Evolutionary conservation across 1,139 yeast genomes (phyloP).

Genomic region (Yamadazyma sp.): DNA sequence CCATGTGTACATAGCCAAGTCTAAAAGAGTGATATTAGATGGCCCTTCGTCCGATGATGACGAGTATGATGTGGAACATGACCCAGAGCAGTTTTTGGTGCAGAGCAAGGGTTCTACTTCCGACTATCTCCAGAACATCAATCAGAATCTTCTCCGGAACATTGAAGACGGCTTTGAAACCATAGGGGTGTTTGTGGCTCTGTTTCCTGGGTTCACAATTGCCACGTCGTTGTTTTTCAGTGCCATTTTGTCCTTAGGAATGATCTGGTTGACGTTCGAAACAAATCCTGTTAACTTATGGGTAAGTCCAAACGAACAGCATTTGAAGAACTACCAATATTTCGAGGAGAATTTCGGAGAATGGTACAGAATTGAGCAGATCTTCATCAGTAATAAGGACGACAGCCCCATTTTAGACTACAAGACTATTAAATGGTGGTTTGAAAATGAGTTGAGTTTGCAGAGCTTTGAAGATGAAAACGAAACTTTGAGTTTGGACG

Average conservation of each 20-base stretch:
- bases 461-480: conserved; percentile 23
- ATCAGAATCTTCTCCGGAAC: conserved; percentile 14
- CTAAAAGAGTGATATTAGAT: conserved; percentile 10
- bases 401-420: conserved; percentile 58
- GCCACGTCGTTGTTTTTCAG: conserved; percentile 44
- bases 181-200: conserved; percentile 56
- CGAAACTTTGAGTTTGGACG: conserved; percentile 45
- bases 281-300: conserved; percentile 80
- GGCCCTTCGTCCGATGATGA: conserved; percentile 14
- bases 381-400: conserved; percentile 70
- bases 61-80: conserved; percentile 20
- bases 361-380: conserved; percentile 85
- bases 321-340: conserved; percentile 63
- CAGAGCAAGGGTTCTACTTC: conserved; percentile 11
- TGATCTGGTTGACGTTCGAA: conserved; percentile 59
- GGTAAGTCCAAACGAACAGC: conserved; percentile 83
- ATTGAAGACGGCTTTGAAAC: conserved; percentile 38
- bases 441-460: conserved; percentile 65
- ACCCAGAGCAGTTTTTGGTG: conserved; percentile 17
- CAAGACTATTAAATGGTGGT: conserved; percentile 85
- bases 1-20: conserved; percentile 31
- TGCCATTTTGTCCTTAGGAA: conserved; percentile 51
- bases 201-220: conserved; percentile 58
- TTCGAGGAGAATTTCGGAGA: conserved; percentile 88
- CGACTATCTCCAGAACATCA: conserved; percentile 5